These are phyloP conservation scores for Dioscorea alata DNA, from an alignment of 106 monocot species.

Conservation along the genomic window DNA sequence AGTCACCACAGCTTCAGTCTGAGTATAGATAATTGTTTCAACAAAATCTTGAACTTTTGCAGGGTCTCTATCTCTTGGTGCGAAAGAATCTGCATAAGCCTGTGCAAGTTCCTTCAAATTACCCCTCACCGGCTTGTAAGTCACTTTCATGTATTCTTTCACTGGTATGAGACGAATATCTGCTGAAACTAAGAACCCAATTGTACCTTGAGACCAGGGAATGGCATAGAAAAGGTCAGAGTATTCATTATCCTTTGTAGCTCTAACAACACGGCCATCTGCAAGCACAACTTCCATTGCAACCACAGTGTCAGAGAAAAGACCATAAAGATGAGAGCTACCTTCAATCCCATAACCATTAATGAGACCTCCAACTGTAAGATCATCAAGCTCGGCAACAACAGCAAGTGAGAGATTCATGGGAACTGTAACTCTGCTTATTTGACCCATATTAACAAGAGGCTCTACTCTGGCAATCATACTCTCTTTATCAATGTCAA, in stretches of 20 bases:
- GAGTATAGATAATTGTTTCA: constrained; percentile 34
- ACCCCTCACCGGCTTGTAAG: constrained; percentile 32
- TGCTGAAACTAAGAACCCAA: constrained; percentile 39
- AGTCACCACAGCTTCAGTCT: constrained; percentile 37
- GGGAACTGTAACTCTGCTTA: constrained; percentile 38
- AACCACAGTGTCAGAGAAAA: constrained; percentile 52
- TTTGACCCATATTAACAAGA: constrained; percentile 56
- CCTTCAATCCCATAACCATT: constrained; percentile 58
- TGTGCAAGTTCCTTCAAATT: constrained; percentile 39
- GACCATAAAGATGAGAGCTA: constrained; percentile 51
- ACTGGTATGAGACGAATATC: constrained; percentile 49
- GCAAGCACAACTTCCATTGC: constrained; percentile 49
- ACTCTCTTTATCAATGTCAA: constrained; percentile 43
- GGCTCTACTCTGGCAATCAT: constrained; percentile 52
- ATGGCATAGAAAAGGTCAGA: constrained; percentile 52
- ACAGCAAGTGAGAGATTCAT: constrained; percentile 57
- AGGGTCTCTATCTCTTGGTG: constrained; percentile 49
- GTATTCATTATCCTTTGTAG: constrained; percentile 57
- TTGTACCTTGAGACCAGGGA: constrained; percentile 51
- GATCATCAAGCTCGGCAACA: constrained; percentile 55
- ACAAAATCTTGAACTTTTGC: constrained; percentile 46
- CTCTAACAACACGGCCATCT: constrained; percentile 46
- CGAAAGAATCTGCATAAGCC: constrained; percentile 51
- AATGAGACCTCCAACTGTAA: constrained; percentile 49
- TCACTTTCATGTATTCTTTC: constrained; percentile 52